Percentiles rank a stretch among this genome's conserved stretches.
Conservation (phyloP, 345 rosid species). For the Cardamine resedifolia region DNA sequence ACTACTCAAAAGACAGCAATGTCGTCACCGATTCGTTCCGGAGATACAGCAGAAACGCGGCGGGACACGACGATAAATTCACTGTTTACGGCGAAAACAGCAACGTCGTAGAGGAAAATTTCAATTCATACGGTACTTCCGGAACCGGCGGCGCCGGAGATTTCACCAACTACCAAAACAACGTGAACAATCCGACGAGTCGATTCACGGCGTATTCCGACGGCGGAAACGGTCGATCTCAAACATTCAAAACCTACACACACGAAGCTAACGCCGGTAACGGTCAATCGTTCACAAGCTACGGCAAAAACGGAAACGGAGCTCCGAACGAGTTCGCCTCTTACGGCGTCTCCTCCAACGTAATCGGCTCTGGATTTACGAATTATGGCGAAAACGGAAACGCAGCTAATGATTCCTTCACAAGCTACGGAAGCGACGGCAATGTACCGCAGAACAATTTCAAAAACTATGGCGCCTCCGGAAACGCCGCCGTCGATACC, state of each 20-base stretch:
- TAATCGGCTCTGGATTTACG: conserved; percentile 60
- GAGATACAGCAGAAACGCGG: conserved; percentile 53
- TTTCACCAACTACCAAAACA: conserved; percentile 54
- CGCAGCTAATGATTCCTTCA: conserved; percentile 62
- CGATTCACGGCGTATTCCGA: conserved; percentile 63
- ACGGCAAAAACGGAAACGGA: conserved; percentile 73
- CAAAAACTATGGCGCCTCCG: conserved; percentile 56
- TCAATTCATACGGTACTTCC: conserved; percentile 65
- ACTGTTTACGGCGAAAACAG: conserved; percentile 41
- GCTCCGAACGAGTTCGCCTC: conserved; percentile 50
- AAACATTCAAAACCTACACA: conserved; percentile 56
- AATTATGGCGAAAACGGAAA: conserved; percentile 65
- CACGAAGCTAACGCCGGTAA: conserved; percentile 55
- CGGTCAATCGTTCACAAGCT: conserved; percentile 53
- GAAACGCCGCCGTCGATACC: conserved; percentile 44
- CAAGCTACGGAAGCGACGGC: conserved; percentile 58
- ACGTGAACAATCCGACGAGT: conserved; percentile 61
- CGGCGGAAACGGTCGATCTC: conserved; percentile 44
- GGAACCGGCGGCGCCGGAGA: conserved; percentile 67
- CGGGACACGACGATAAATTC: conserved; percentile 47
- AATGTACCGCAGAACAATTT: conserved; percentile 68
- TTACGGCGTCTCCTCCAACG: conserved; percentile 62
- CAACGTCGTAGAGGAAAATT: conserved; percentile 68
- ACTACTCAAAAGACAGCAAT: conserved; percentile 45
- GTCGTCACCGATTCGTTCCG: conserved; percentile 53